Evolutionary conservation across 306 rosid genomes (phyloP).

Genomic region (Acacia acuminata): DNA sequence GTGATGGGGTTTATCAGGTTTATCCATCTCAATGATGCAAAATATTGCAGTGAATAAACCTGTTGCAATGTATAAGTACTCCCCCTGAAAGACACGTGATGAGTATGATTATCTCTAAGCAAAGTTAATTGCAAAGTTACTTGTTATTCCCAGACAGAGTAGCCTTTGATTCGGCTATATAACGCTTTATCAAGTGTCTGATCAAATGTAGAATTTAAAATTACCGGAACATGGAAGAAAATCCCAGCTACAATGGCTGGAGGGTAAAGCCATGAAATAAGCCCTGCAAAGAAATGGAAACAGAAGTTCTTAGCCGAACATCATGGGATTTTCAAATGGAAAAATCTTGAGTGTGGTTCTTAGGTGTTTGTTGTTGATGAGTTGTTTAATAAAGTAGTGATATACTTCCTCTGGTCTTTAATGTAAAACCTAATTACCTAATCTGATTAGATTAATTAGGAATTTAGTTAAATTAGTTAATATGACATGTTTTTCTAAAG

Average conservation of each 20-base stretch:
- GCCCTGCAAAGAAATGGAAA: constrained; percentile 49
- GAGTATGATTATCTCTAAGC: not conserved
- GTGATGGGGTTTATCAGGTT: constrained; percentile 92
- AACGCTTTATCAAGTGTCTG: constrained; percentile 1
- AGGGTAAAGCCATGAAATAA: constrained; percentile 87
- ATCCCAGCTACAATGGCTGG: constrained; percentile 83
- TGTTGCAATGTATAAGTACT: constrained; percentile 82
- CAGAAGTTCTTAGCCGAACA: not conserved
- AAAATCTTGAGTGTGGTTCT: not conserved
- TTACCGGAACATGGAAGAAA: constrained; percentile 84
- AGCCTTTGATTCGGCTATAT: not conserved
- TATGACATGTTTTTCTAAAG: no score
- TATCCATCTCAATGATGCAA: constrained; percentile 94
- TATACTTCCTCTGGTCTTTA: no score
- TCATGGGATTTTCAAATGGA: not conserved
- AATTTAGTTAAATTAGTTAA: no score
- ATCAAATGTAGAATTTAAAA: not conserved
- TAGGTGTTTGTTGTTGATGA: not conserved
- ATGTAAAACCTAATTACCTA: no score
- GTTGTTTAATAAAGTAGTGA: not conserved
- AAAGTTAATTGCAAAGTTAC: not conserved
- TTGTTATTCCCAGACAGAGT: constrained; percentile 1
- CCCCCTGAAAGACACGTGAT: constrained; percentile 60
- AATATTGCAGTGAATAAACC: constrained; percentile 72
- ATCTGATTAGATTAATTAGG: no score